Conservation (phyloP, 805 yeast species). For the Debaryomyces hansenii region DNA sequence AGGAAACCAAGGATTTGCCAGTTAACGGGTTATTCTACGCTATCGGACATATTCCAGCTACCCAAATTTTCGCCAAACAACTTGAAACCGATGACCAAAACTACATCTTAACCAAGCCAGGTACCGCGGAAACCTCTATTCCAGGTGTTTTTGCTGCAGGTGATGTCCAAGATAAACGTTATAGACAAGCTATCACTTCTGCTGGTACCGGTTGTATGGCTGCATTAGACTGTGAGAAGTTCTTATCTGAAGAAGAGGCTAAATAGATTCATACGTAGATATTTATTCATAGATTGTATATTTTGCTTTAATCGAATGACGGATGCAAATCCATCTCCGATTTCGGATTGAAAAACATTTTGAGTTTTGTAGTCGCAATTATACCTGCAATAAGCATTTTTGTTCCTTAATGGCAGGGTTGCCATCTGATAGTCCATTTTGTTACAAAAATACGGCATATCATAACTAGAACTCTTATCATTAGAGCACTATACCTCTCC, state of each 20-base stretch:
- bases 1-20: constrained; percentile 64
- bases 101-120: constrained; percentile 86
- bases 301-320: no score
- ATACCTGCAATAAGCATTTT: no score
- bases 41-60: constrained; percentile 96
- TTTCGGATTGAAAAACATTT: no score
- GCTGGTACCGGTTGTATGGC: constrained; percentile 99
- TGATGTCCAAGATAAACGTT: constrained; percentile 95
- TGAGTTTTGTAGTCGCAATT: no score
- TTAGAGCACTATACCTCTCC: not conserved
- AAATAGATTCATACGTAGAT: not conserved
- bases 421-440: no score
- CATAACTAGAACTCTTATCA: no score
- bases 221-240: constrained; percentile 91
- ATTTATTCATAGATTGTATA: no score
- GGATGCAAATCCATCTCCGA: no score
- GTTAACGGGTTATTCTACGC: constrained; percentile 97
- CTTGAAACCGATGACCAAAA: constrained; percentile 84
- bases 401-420: no score
- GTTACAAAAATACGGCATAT: no score
- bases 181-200: constrained; percentile 98
- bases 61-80: constrained; percentile 74
- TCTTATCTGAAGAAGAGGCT: constrained; percentile 55
- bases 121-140: constrained; percentile 80
- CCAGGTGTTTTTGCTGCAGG: constrained; percentile 98